Evolutionary conservation across 139 green algal species (phyloP).

Genomic region (Haematococcus lacustris): DNA sequence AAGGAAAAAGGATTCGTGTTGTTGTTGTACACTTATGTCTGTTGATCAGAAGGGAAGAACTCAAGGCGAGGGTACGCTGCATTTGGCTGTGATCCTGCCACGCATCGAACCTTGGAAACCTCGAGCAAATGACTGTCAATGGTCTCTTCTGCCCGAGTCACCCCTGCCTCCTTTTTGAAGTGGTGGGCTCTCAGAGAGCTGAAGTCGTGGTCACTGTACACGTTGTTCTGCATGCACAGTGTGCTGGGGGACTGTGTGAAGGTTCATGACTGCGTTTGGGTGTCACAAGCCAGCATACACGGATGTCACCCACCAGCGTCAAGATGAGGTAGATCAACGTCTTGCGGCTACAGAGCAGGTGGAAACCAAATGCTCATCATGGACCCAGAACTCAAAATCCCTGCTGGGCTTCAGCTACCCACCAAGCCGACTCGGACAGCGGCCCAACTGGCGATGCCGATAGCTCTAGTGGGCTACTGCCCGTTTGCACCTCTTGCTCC

Average conservation of each 20-base stretch:
- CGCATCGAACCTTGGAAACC: slow-evolving; percentile 77
- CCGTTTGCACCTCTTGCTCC: slow-evolving; percentile 79
- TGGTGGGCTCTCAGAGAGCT: slow-evolving; percentile 81
- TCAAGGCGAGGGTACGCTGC: no score
- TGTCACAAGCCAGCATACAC: no score
- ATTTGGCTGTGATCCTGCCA: no score
- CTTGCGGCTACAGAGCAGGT: slow-evolving; percentile 61
- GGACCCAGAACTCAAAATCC: neutral
- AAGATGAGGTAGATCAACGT: slow-evolving; percentile 99
- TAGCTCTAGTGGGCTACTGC: slow-evolving; percentile 59
- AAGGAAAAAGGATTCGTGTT: no score
- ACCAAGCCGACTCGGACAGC: slow-evolving; percentile 64
- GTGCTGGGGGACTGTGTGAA: no score
- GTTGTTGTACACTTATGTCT: no score
- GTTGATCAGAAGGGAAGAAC: no score
- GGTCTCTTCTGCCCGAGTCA: slow-evolving; percentile 65
- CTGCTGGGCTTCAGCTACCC: neutral
- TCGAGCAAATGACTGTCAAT: slow-evolving; percentile 85
- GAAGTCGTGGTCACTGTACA: slow-evolving; percentile 97
- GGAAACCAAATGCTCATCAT: neutral
- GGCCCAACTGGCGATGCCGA: slow-evolving; percentile 84
- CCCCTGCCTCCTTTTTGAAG: slow-evolving; percentile 81
- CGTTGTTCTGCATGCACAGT: no score
- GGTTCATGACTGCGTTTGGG: no score
- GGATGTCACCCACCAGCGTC: no score